Base-by-base conservation (phyloP, 306 rosid species). In the Gastrolobium bilobum region DNA sequence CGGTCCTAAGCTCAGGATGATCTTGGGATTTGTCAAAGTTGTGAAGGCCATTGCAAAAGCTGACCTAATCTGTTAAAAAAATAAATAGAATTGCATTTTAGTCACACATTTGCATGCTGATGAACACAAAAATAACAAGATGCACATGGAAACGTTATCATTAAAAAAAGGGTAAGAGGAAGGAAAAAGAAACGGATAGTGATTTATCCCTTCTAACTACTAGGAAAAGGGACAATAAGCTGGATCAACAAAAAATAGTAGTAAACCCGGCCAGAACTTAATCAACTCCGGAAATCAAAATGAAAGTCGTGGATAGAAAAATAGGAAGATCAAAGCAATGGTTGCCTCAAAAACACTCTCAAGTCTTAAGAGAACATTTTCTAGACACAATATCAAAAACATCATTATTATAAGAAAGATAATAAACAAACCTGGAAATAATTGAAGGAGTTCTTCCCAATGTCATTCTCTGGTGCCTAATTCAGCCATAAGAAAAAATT, bases 361-460 rank as follows among this genome's bases (percentile, higher is more conserved):
- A 61, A 15, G 75, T 13, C 54, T 13, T 71, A 3, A 54, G 50
- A 70, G 38, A 44, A 40, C 48, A 68, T 29, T 62, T 69, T 61
- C 50, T 9, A 20, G 7, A 39, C 29, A 65, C 26, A 78, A 35
- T 20, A 61, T 15, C 50, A 54, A 6, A 51, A 15, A 69, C 30
- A 75, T 56, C 43, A 73, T 48, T 46, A 20, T 33, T 57, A 63
- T 52, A 43, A 38, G 64, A 57, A 40, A 44, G 37, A 76, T 56
- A 43, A 14, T 38, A 35, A 75, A 86, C 95, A 54, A 78, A 95
- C 99, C 99, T 95, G 99, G 75, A 87, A 88, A 80, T 93, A 95
- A 63, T 95, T 95, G 72, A 71, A 95, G 42, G 99, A 95, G 85
- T 77, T 95, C 93, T 91, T 95, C 73, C 99, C 99, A 43, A 95